These are phyloP conservation scores for Phialophora macrospora DNA, from an alignment of 2,329 filamentous ascomycete genomes.

Conservation along the genomic window DNA sequence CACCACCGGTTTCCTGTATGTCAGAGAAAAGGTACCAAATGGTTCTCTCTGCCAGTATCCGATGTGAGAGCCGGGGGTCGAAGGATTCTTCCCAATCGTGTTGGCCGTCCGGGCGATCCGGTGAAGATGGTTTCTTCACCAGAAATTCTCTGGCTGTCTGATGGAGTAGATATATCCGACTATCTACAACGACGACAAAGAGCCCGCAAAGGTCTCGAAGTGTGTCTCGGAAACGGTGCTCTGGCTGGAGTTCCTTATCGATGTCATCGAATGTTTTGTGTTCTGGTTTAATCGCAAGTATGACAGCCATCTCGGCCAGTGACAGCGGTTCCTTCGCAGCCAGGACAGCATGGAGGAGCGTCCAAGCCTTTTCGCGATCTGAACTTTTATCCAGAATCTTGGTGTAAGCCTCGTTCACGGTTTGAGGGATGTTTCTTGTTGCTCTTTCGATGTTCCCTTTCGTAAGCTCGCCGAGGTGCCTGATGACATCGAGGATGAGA, in stretches of 20 bases:
- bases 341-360: constrained; percentile 36
- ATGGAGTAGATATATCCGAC: constrained; percentile 40
- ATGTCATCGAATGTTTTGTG: background rate
- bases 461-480: constrained; percentile 26
- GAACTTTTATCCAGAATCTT: constrained; percentile 33
- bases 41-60: background rate
- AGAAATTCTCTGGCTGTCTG: constrained; percentile 44
- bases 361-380: constrained; percentile 14
- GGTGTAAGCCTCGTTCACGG: constrained; percentile 35
- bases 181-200: constrained; percentile 40
- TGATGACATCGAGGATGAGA: constrained; percentile 26
- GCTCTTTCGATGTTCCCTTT: constrained; percentile 23
- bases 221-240: constrained; percentile 11
- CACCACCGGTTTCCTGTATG: background rate
- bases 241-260: constrained; percentile 13
- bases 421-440: constrained; percentile 28
- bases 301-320: constrained; percentile 32
- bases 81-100: background rate
- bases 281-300: constrained; percentile 24
- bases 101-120: background rate
- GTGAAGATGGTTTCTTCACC: background rate
- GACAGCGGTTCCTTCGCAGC: constrained; percentile 32
- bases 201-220: constrained; percentile 38
- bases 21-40: constrained; percentile 3
- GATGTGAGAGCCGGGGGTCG: background rate